A percentile compares a stretch with the other conserved stretches of the same genome.
Evolutionary conservation across 352 stramenopile genomes (phyloP).

Genomic region (Achlya hypogyna): DNA sequence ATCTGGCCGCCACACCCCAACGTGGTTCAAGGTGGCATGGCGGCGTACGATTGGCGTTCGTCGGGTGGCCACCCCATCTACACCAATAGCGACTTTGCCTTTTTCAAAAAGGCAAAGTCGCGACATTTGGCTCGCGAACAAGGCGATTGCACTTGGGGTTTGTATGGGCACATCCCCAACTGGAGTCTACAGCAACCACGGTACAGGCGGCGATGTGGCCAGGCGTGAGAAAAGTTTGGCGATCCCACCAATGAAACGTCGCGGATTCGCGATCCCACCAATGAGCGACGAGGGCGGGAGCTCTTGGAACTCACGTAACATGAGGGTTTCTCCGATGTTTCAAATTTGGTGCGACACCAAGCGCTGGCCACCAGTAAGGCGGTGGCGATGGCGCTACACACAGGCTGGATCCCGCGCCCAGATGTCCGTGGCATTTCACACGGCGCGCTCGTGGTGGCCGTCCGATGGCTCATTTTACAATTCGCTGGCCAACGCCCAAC

Average conservation of each 20-base stretch:
- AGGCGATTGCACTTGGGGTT: neutral
- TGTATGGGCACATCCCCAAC: neutral
- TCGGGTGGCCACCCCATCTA: neutral
- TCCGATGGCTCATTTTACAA: neutral
- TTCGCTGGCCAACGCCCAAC: neutral
- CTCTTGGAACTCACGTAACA: no score
- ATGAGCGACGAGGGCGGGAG: no score
- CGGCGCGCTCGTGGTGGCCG: neutral
- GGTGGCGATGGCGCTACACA: neutral
- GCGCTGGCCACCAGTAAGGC: neutral
- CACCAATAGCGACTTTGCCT: neutral
- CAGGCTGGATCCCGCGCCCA: neutral
- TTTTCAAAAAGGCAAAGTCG: no score
- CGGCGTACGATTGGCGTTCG: neutral
- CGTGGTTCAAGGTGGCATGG: neutral
- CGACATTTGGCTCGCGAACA: no score
- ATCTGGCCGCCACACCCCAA: no score
- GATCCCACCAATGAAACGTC: no score
- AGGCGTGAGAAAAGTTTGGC: no score
- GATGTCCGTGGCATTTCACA: neutral
- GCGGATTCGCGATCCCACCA: no score
- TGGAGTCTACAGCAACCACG: neutral
- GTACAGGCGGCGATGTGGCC: neutral
- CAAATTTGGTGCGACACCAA: neutral
- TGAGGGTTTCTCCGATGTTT: no score